Evolutionary conservation across 768 basidiomycete genomes (phyloP).

Genomic region (Auriscalpium microsporum): DNA sequence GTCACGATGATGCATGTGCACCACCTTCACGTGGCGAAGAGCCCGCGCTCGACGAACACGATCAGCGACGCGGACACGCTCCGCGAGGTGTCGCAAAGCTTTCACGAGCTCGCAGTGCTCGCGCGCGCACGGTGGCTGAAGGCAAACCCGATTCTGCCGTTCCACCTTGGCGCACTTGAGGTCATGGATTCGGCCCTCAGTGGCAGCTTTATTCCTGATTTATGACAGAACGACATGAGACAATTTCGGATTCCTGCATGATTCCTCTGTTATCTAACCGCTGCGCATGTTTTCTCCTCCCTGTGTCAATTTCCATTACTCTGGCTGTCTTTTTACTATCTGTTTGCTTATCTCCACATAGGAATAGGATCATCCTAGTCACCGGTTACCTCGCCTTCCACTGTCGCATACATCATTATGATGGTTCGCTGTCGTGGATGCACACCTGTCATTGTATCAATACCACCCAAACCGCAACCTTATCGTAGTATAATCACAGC

Average conservation of each 20-base stretch:
- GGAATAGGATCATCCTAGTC: constrained; percentile 7
- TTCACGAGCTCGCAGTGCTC: constrained; percentile 60
- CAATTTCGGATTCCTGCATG: background rate
- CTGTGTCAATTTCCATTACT: background rate
- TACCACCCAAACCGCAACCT: background rate
- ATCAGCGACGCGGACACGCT: constrained; percentile 26
- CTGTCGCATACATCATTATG: constrained; percentile 10
- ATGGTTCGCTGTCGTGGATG: background rate
- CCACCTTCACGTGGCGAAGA: constrained; percentile 44
- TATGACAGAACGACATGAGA: background rate
- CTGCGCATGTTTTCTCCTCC: background rate
- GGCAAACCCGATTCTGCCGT: constrained; percentile 50
- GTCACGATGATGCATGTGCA: constrained; percentile 52
- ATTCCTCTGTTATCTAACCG: constrained; percentile 1
- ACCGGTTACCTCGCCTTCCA: constrained; percentile 11
- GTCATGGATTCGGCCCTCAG: constrained; percentile 41
- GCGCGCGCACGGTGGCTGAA: constrained; percentile 38
- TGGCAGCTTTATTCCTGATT: constrained; percentile 21
- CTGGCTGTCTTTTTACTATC: background rate
- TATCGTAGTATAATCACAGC: background rate
- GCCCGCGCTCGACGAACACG: constrained; percentile 30
- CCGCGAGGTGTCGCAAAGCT: constrained; percentile 59
- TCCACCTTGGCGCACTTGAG: constrained; percentile 68
- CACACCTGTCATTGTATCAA: background rate
- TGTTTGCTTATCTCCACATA: constrained; percentile 9